phyloP scores from a whole-genome alignment of 805 yeast genomes.

The Scheffersomyces lignosus region DNA sequence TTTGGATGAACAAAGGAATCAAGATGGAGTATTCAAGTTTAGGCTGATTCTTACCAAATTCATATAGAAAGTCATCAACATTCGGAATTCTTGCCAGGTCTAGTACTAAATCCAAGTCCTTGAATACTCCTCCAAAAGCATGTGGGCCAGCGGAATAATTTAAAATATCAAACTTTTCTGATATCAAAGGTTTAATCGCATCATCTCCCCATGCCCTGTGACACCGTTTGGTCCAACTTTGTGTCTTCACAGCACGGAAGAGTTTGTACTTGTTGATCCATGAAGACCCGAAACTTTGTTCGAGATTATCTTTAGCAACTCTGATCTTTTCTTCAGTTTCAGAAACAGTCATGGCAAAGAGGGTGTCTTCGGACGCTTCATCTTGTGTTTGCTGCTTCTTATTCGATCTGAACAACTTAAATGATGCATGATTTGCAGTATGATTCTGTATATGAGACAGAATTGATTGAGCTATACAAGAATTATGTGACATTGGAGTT shows the following conservation, averaged over 20 bases:
- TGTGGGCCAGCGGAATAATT: conserved; percentile 35
- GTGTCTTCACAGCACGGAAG: conserved; percentile 22
- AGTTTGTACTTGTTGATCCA: conserved; percentile 35
- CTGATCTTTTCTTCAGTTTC: conserved; percentile 28
- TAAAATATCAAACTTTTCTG: conserved; percentile 35
- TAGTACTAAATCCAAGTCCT: conserved; percentile 29
- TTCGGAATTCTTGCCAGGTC: conserved; percentile 29
- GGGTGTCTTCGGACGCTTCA: not conserved
- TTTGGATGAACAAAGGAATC: conserved; percentile 47
- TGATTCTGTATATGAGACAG: no score
- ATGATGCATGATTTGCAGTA: not conserved
- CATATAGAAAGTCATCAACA: conserved; percentile 36
- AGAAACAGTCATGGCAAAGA: not conserved
- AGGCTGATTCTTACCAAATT: conserved; percentile 52
- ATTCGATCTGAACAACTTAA: not conserved
- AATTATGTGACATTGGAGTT: no score
- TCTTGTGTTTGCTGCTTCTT: not conserved
- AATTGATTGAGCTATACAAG: no score
- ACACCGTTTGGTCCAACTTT: conserved; percentile 25
- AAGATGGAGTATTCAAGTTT: conserved; percentile 54
- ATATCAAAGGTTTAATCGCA: conserved; percentile 25
- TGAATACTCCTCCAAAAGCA: conserved; percentile 28
- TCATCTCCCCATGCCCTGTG: conserved; percentile 37
- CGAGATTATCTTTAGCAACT: conserved; percentile 24
- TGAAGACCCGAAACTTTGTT: conserved; percentile 27